These are phyloP conservation scores for Mortierella sp. DNA, from an alignment of 371 early-diverging fungal species.

Conservation along the genomic window DNA sequence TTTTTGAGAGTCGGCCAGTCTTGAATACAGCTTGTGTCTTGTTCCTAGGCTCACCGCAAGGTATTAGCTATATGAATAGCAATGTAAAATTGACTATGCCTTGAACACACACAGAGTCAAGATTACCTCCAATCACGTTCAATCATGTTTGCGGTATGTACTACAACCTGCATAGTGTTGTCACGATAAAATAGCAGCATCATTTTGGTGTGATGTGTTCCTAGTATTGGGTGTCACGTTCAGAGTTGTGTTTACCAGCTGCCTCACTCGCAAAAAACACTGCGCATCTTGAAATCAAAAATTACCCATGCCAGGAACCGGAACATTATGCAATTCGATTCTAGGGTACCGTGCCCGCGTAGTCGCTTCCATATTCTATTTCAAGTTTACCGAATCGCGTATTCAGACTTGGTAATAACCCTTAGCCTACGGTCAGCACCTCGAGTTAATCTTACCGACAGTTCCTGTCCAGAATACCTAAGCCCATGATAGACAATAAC, in stretches of 20 bases:
- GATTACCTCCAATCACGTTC: constrained; percentile 71
- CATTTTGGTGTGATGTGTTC: constrained; percentile 76
- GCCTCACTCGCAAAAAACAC: background rate
- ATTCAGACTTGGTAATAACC: too few relatives aligned
- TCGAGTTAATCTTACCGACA: constrained; percentile 12
- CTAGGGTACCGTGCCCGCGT: constrained; percentile 22
- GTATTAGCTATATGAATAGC: background rate
- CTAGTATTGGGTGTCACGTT: constrained; percentile 31
- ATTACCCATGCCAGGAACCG: constrained; percentile 43
- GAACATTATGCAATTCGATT: constrained; percentile 33
- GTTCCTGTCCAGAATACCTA: constrained; percentile 8
- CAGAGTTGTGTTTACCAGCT: background rate
- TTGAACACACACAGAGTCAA: background rate
- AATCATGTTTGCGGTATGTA: constrained; percentile 76
- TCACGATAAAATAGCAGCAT: constrained; percentile 69
- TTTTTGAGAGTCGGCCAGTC: constrained; percentile 60
- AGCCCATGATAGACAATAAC: constrained; percentile 56
- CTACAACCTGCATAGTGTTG: constrained; percentile 61
- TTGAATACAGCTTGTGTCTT: constrained; percentile 71
- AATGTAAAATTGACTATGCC: background rate
- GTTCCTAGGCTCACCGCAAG: constrained; percentile 36
- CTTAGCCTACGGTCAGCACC: background rate
- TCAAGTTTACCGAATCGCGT: background rate
- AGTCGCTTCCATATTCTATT: constrained; percentile 28
- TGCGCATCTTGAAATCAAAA: background rate